phyloP scores from a whole-genome alignment of 176 grass and related monocot species.

The Carex kokanica region DNA sequence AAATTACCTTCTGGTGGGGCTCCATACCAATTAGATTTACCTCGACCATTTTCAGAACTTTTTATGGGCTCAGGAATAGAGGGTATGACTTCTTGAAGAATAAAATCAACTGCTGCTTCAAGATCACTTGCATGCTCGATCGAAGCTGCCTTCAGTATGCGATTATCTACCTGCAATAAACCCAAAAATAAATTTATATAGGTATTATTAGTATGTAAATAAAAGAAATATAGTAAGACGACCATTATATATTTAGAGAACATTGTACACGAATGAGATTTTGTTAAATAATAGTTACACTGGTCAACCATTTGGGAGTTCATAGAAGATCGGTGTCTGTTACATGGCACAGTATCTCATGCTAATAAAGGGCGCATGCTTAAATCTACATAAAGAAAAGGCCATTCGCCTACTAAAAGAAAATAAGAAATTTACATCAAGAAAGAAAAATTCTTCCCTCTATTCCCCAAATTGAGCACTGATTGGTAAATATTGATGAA shows the following conservation, averaged over 20 bases:
- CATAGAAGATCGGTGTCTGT: background rate
- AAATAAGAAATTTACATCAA: background rate
- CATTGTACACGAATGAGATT: background rate
- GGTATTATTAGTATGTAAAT: background rate
- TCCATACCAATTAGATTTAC: background rate
- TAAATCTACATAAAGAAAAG: no score
- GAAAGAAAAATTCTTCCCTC: background rate
- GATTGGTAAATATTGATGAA: background rate
- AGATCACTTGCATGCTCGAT: constrained; percentile 25
- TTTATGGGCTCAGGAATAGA: background rate
- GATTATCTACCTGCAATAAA: constrained; percentile 15
- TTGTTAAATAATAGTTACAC: background rate
- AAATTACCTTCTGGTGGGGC: background rate
- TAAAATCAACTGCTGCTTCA: constrained; percentile 20
- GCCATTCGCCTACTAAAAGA: background rate
- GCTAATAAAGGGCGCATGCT: no score
- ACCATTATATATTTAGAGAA: background rate
- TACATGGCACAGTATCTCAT: background rate
- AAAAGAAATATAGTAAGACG: background rate
- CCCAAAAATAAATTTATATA: background rate
- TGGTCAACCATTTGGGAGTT: background rate
- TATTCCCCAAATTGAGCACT: background rate
- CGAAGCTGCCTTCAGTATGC: constrained; percentile 28
- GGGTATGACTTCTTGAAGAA: constrained; percentile 23
- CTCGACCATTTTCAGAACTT: background rate